Base-by-base conservation (phyloP, 306 rosid genomes). In the Begonia peltatifolia region DNA sequence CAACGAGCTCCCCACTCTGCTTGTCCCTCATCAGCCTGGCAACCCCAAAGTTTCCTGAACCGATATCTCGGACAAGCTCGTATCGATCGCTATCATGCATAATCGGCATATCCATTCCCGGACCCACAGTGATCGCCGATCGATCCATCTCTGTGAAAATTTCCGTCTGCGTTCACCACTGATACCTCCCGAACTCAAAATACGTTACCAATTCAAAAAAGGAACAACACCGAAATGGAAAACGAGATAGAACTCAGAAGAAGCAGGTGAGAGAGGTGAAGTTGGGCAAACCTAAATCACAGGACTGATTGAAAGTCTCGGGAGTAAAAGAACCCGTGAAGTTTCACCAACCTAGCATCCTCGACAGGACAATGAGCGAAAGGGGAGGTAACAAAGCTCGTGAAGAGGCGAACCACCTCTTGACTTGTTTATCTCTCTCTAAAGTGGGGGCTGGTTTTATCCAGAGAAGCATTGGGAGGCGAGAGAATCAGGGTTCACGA, bases 21-120 rank as follows among this genome's bases (percentile, higher is more conserved):
- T 76, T 84, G 56, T 89, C 97, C 67, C 95, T 84, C 90, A 89
- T 89, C 42, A 82, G 76, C 78, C 97, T 78, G 0, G 97, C 95
- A 0, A 89, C 87, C 36, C 97, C 97, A 20, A 89, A 89, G 68
- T 89, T 85, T 0, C 97, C 97, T 6, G 95, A 76, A 50, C 95
- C 97, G 61, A 89, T 89, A 68, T 89, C 95, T 5, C 77, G 71
- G 22, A 85, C 87, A 7, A 89, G 81, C 69, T 89, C 95, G 72
- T 84, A 89, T 9, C 97, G 83, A 72, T 84, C 95, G 41, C 90
- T 84, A 30, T 89, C 87, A 59, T 84, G 97, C 97, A 82, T 80
- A 72, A 85, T 89, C 53, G 95, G 95, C 77, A 89, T 9, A 60
- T 82, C 95, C 93, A 84, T 82, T 53, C 81, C 93, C 0, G 81